Evolutionary conservation across 208 protist genomes (phyloP).

Genomic region (Leishmania tropica): DNA sequence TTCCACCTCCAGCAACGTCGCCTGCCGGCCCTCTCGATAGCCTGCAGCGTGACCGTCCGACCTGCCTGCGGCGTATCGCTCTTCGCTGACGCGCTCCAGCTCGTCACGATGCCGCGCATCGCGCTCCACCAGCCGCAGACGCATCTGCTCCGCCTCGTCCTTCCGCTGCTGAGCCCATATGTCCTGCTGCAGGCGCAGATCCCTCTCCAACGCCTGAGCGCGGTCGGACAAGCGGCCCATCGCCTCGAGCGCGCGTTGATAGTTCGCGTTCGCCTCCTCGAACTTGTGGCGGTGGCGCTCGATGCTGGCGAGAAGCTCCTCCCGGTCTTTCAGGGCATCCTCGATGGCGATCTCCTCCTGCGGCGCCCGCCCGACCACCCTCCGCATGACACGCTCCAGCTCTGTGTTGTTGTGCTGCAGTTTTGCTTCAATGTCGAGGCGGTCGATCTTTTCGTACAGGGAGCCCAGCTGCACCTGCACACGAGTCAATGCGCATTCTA

Average conservation of each 20-base stretch:
- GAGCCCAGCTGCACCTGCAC: conserved; percentile 54
- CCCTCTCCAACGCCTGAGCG: conserved; percentile 49
- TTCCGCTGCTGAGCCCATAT: conserved; percentile 36
- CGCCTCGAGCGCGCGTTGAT: conserved; percentile 71
- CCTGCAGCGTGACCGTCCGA: conserved; percentile 46
- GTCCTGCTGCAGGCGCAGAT: conserved; percentile 62
- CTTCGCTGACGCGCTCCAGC: conserved; percentile 40
- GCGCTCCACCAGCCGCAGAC: conserved; percentile 58
- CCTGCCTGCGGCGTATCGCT: conserved; percentile 47
- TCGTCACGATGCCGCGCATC: conserved; percentile 52
- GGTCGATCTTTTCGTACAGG: conserved; percentile 72
- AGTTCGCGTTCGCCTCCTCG: conserved; percentile 67
- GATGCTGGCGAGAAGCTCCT: conserved; percentile 62
- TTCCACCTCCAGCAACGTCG: conserved; percentile 19
- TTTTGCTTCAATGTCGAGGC: conserved; percentile 53
- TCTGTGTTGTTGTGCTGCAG: conserved; percentile 68
- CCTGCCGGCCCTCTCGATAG: conserved; percentile 26
- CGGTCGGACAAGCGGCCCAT: conserved; percentile 68
- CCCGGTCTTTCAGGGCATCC: conserved; percentile 62
- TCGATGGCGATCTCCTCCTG: conserved; percentile 40
- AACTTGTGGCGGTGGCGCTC: conserved; percentile 54
- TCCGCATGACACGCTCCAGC: conserved; percentile 60
- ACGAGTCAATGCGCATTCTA: conserved; percentile 50
- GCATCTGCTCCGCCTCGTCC: conserved; percentile 57
- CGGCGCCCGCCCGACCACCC: conserved; percentile 57